Evolutionary conservation across 345 rosid species (phyloP).

Genomic region (Kandelia obovata): DNA sequence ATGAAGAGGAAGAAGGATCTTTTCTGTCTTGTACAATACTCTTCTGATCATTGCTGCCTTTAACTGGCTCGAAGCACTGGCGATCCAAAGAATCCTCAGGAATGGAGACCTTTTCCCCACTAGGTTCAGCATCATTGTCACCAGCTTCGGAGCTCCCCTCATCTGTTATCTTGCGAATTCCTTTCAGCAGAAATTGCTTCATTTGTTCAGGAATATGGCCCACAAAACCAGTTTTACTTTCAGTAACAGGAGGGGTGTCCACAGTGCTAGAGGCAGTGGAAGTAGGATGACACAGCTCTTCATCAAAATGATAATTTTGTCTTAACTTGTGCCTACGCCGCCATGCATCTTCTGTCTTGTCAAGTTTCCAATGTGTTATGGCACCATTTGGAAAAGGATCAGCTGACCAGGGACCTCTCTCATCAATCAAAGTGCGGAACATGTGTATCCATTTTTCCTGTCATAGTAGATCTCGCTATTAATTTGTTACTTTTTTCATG

Average conservation of each 20-base stretch:
- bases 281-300: conserved; percentile 67
- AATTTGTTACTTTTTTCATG: not conserved
- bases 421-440: conserved; percentile 91
- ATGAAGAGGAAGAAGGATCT: conserved; percentile 52
- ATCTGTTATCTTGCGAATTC: conserved; percentile 75
- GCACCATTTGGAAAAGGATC: conserved; percentile 80
- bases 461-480: conserved; percentile 5
- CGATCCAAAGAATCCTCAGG: conserved; percentile 49
- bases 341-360: conserved; percentile 96
- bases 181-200: conserved; percentile 86
- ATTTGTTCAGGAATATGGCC: conserved; percentile 96
- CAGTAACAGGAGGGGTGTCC: conserved; percentile 37
- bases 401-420: conserved; percentile 98
- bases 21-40: conserved; percentile 51
- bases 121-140: conserved; percentile 55
- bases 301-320: conserved; percentile 88
- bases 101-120: conserved; percentile 34
- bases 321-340: conserved; percentile 90
- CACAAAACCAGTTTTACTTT: conserved; percentile 57
- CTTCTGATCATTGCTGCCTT: conserved; percentile 57
- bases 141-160: conserved; percentile 64
- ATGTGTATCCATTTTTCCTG: conserved; percentile 95
- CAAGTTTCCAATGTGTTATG: conserved; percentile 82
- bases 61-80: conserved; percentile 40
- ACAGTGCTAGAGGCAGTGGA: conserved; percentile 46